Conservation (phyloP, 805 yeast species). For the Schwanniomyces vanrijiae region DNA sequence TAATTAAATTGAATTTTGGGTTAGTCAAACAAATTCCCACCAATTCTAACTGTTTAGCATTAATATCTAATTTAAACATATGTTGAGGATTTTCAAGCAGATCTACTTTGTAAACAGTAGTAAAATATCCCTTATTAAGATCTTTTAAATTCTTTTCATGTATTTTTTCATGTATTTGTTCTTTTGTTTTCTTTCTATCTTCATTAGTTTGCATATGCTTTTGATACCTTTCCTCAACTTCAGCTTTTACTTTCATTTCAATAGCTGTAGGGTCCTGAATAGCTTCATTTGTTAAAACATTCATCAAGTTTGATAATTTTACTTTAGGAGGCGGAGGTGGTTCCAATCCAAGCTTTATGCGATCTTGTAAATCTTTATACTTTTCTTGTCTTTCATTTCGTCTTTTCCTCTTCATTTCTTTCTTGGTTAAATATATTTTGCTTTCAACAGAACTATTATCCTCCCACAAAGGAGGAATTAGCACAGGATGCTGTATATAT, state of each 20-base stretch:
- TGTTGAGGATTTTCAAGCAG: constrained; percentile 64
- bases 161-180: constrained; percentile 53
- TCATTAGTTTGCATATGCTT: constrained; percentile 63
- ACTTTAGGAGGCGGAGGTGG: constrained; percentile 91
- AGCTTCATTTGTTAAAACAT: constrained; percentile 80
- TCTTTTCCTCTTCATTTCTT: constrained; percentile 72
- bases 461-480: constrained; percentile 61
- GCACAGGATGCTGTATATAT: constrained; percentile 84
- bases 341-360: constrained; percentile 75
- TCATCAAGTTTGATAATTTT: constrained; percentile 80
- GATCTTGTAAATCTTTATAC: constrained; percentile 72
- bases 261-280: constrained; percentile 86
- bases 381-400: constrained; percentile 63
- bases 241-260: constrained; percentile 67
- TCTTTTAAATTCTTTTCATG: constrained; percentile 47
- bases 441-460: constrained; percentile 37
- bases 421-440: constrained; percentile 66
- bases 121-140: constrained; percentile 48
- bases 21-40: constrained; percentile 60
- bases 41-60: constrained; percentile 71
- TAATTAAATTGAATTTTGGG: constrained; percentile 52
- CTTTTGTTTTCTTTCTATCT: constrained; percentile 59
- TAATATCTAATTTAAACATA: constrained; percentile 70
- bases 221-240: constrained; percentile 60
- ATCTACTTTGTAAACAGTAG: constrained; percentile 60